Base-by-base conservation (phyloP, 331 rosid genomes). In the Erythrophleum ivorense region DNA sequence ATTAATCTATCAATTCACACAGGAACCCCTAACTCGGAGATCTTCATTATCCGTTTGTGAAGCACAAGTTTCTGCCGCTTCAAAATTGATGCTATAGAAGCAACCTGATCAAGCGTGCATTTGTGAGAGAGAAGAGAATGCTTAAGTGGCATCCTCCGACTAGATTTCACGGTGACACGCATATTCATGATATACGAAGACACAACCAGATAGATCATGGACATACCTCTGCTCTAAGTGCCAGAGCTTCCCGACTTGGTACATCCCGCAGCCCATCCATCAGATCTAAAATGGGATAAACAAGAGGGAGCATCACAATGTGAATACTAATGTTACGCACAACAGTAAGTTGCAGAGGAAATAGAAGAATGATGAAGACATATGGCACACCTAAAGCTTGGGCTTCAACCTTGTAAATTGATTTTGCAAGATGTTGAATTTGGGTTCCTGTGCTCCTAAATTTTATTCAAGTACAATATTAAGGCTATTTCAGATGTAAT, bases 211-310 rank as follows among this genome's bases (percentile, higher is more conserved):
- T 2, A 38, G 60, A 80, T 75, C 74, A 54, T 68, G 36, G 71
- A 43, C 92, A 85, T 80, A 82, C 98, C 93, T 94, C 97, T 75
- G 94, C 91, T 84, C 98, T 88, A 83, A 94, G 95, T 77, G 90
- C 84, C 85, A 94, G 82, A 76, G 97, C 78, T 52, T 91, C 94
- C 55, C 97, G 88, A 45, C 88, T 83, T 36, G 95, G 93, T 52
- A 88, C 85, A 80, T 91, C 89, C 53, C 97, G 90, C 78, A 91
- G 91, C 85, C 88, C 85, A 70, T 91, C 97, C 85, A 87, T 85
- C 83, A 94, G 84, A 88, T 88, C 98, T 91, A 84, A 74, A 73
- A 14, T 73, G 81, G 14, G 80, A 86, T 48, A 76, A 84, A 0
- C 60, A 40, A 43, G 59, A 34, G 15, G 65, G 79, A 73, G 52